phyloP scores from a whole-genome alignment of 345 rosid species.

The Psidium friedrichsthalianum region DNA sequence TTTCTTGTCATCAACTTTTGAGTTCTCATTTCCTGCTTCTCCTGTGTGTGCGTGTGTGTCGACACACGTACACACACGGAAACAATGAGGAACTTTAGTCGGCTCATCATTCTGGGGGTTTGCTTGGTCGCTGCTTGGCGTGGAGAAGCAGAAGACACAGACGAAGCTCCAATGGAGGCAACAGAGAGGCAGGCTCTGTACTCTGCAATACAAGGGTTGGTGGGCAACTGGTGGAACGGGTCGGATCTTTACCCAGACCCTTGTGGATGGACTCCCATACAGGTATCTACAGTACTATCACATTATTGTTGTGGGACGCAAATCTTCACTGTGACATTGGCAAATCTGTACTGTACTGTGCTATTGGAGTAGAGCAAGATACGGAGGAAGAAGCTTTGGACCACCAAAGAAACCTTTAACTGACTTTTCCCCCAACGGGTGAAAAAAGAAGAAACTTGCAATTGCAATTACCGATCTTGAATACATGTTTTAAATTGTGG shows the following conservation, averaged over 20 bases:
- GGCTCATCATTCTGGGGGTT: background rate
- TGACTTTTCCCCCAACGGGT: background rate
- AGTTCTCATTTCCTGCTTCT: background rate
- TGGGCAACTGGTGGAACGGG: constrained; percentile 85
- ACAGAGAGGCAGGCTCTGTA: constrained; percentile 60
- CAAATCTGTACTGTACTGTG: background rate
- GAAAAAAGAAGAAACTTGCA: background rate
- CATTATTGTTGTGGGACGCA: background rate
- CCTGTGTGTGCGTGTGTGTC: background rate
- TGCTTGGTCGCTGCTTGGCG: constrained; percentile 1
- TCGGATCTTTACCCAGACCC: constrained; percentile 91
- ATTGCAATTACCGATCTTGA: background rate
- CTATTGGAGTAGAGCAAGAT: background rate
- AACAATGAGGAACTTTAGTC: background rate
- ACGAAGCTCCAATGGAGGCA: constrained; percentile 63
- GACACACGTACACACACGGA: background rate
- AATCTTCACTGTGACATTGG: background rate
- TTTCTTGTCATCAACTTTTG: background rate
- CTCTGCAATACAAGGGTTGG: constrained; percentile 73
- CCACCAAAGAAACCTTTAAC: background rate
- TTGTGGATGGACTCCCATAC: constrained; percentile 96
- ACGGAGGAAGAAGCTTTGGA: background rate
- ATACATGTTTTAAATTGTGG: background rate
- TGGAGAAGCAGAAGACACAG: constrained; percentile 27
- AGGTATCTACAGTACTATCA: constrained; percentile 25